Evolutionary conservation across 441 rosid species (phyloP), one percentile per base, ranked within the genome.

Genomic region (Rhodomyrtus psidioides): DNA sequence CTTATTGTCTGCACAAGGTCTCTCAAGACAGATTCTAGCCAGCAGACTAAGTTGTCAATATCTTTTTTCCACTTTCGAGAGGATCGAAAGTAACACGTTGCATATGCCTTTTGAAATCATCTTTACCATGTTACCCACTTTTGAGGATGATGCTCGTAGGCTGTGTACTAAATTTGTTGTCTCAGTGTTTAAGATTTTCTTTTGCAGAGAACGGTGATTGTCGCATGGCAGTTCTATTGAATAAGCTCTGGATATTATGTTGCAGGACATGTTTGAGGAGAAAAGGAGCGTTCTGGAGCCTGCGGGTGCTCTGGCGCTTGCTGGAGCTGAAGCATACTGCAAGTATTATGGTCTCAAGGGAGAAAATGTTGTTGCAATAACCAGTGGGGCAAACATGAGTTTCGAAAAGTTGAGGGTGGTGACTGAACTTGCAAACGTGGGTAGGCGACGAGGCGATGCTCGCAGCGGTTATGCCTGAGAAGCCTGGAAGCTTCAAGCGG

Each of bases 301-400:
- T 87, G 99, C 99, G 34, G 99, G 99, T 55, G 99, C 99, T 57
- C 98, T 97, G 87, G 93, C 99, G 27, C 94, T 97, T 87, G 99
- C 99, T 58, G 99, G 99, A 83, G 98, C 98, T 76, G 98, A 97
- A 93, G 98, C 98, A 85, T 97, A 97, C 88, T 97, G 99, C 91
- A 96, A 94, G 86, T 97, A 96, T 83, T 95, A 96, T 86, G 94
- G 96, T 28, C 85, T 97, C 19, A 89, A 90, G 87, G 96, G 95
- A 75, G 92, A 89, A 90, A 93, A 94, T 89, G 88, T 96, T 53
- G 98, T 95, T 53, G 99, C 96, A 44, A 91, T 97, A 90, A 93
- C 99, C 34, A 95, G 98, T 86, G 99, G 99, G 19, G 99, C 99
- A 81, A 96, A 97, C 91, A 97, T 96, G 98, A 94, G 95, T 89